phyloP scores from a whole-genome alignment of 75 land plant genomes.

The Isoetes taiwanensis region DNA sequence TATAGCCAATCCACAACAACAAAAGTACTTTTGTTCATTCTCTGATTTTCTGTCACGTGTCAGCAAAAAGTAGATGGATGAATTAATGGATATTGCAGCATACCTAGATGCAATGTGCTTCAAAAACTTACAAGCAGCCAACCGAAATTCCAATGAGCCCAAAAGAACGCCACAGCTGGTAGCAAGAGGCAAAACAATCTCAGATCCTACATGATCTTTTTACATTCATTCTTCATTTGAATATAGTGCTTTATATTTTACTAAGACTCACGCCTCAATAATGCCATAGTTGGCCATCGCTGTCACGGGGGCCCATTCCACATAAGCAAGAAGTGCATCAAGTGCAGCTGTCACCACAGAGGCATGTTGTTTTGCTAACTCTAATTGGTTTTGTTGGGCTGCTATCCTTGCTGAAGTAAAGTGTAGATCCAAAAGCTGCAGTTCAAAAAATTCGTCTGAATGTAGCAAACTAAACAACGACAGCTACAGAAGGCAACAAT shows the following conservation, averaged over 20 bases:
- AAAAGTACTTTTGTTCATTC: too few species aligned
- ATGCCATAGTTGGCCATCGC: constrained; percentile 59
- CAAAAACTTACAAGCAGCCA: constrained; percentile 85
- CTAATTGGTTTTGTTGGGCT: constrained; percentile 37
- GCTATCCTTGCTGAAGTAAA: constrained; percentile 57
- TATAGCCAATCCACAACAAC: too few species aligned
- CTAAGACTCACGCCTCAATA: constrained; percentile 52
- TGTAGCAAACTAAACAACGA: not conserved
- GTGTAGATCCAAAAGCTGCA: constrained; percentile 65
- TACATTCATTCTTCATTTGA: too few species aligned
- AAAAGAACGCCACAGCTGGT: constrained; percentile 70
- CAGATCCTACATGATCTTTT: too few species aligned
- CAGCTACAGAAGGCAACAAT: not conserved
- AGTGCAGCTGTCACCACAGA: constrained; percentile 60
- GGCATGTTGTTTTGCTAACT: constrained; percentile 70
- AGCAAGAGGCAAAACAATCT: too few species aligned
- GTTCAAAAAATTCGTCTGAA: not conserved
- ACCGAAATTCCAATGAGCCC: constrained; percentile 55
- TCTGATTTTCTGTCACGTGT: too few species aligned
- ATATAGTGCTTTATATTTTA: not conserved
- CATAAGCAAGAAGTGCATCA: constrained; percentile 88
- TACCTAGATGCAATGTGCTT: constrained; percentile 73
- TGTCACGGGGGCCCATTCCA: constrained; percentile 92
- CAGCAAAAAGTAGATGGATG: too few species aligned
- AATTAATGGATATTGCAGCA: not conserved